Percentiles rank a stretch among this genome's conserved stretches.
These are phyloP conservation scores for Pulveroboletus sp. DNA, from an alignment of 768 basidiomycete species.

Conservation along the genomic window DNA sequence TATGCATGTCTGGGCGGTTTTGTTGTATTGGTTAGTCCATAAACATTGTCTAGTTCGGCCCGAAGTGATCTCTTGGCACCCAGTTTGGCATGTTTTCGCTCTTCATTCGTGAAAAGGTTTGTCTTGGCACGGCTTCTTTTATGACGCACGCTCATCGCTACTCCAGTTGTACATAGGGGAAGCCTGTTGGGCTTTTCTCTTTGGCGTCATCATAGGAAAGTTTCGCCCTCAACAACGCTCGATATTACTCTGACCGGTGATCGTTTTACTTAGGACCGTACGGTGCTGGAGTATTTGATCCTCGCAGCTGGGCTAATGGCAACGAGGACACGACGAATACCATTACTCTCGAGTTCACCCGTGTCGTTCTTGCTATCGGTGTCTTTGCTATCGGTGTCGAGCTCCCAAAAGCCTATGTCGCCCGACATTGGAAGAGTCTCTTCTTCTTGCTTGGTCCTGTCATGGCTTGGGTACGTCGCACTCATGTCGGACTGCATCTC, in stretches of 20 bases:
- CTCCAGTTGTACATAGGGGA: slow-evolving; percentile 87
- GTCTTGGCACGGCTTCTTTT: slow-evolving; percentile 8
- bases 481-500: neutral
- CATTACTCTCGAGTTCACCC: slow-evolving; percentile 86
- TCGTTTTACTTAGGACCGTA: slow-evolving; percentile 61
- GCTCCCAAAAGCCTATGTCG: slow-evolving; percentile 93
- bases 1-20: slow-evolving; percentile 83
- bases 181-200: slow-evolving; percentile 92
- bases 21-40: slow-evolving; percentile 61
- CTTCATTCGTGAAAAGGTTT: slow-evolving; percentile 81
- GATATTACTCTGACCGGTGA: slow-evolving; percentile 5
- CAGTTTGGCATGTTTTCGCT: slow-evolving; percentile 96
- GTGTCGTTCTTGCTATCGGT: slow-evolving; percentile 92
- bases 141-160: slow-evolving; percentile 7
- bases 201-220: slow-evolving; percentile 86
- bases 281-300: slow-evolving; percentile 78
- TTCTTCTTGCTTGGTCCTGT: slow-evolving; percentile 79
- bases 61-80: neutral
- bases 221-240: slow-evolving; percentile 2
- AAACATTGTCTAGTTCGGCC: neutral
- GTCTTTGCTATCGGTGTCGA: slow-evolving; percentile 99
- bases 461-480: slow-evolving; percentile 73
- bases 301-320: slow-evolving; percentile 66
- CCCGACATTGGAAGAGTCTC: slow-evolving; percentile 88
- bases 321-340: slow-evolving; percentile 52